Percentiles rank a stretch among this genome's conserved stretches.
Evolutionary conservation across 495 filamentous ascomycete genomes (phyloP).

Genomic region (Aspergillus funiculosus): DNA sequence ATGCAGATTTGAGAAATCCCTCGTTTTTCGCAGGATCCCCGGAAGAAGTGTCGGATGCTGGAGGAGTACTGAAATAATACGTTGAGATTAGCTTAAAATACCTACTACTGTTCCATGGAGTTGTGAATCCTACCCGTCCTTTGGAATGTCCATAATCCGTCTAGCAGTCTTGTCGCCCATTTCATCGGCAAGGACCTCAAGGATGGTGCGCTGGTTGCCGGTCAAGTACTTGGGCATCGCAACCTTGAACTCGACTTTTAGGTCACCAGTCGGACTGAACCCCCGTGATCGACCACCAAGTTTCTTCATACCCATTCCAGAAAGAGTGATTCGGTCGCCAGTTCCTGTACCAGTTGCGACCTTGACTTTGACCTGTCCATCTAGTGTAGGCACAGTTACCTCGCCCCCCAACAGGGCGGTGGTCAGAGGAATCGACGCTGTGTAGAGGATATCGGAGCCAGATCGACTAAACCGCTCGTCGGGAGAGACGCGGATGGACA

Average conservation of each 20-base stretch:
- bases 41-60: slow-evolving; percentile 6
- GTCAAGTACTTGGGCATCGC: slow-evolving; percentile 89
- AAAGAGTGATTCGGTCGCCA: slow-evolving; percentile 80
- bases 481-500: slow-evolving; percentile 73
- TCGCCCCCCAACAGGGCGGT: slow-evolving; percentile 90
- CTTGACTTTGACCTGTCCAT: slow-evolving; percentile 81
- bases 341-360: slow-evolving; percentile 87
- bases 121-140: slow-evolving; percentile 37
- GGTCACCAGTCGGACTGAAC: slow-evolving; percentile 58
- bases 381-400: slow-evolving; percentile 80
- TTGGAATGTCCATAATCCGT: slow-evolving; percentile 72
- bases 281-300: slow-evolving; percentile 51
- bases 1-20: slow-evolving; percentile 81
- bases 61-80: not conserved
- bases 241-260: slow-evolving; percentile 92
- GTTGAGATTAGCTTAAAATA: not conserved
- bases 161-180: slow-evolving; percentile 86
- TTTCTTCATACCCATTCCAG: slow-evolving; percentile 89
- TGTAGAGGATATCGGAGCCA: slow-evolving; percentile 88
- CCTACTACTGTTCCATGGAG: too few relatives aligned
- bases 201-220: slow-evolving; percentile 78
- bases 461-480: slow-evolving; percentile 81
- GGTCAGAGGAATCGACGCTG: slow-evolving; percentile 82
- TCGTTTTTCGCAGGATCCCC: slow-evolving; percentile 56
- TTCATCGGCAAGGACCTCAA: slow-evolving; percentile 95